phyloP scores from a whole-genome alignment of 2,329 filamentous ascomycete species.

The Hortaea sp. region DNA sequence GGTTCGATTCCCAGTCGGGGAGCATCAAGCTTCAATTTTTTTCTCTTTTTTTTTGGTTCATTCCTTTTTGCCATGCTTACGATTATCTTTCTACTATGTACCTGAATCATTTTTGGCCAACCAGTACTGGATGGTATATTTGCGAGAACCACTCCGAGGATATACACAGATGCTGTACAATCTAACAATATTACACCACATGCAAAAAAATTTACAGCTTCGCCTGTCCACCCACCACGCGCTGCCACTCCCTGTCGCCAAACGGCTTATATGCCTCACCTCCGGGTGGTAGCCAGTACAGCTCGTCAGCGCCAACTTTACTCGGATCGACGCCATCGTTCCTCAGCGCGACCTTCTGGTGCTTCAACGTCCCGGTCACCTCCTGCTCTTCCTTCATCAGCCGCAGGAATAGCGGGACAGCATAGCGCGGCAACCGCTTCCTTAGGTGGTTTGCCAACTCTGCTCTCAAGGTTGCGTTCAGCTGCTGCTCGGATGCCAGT shows the following conservation, averaged over 20 bases:
- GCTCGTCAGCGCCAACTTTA: conserved; percentile 38
- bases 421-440: conserved; percentile 57
- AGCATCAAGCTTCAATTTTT: not conserved
- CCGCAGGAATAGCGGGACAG: conserved; percentile 67
- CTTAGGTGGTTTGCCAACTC: conserved; percentile 52
- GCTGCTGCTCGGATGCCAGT: conserved; percentile 31
- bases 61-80: too few species aligned
- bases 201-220: conserved; percentile 51
- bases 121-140: too few species aligned
- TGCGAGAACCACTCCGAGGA: too few species aligned
- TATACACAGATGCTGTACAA: too few species aligned
- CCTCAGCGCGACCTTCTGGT: conserved; percentile 69
- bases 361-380: conserved; percentile 77
- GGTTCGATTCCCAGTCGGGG: not conserved
- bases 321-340: conserved; percentile 61
- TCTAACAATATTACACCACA: not conserved
- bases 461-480: conserved; percentile 27
- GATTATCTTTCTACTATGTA: too few species aligned
- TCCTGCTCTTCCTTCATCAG: conserved; percentile 50
- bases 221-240: conserved; percentile 55
- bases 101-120: too few species aligned
- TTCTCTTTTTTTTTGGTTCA: not conserved
- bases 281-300: conserved; percentile 58
- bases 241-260: conserved; percentile 55
- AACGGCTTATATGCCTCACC: conserved; percentile 57